phyloP scores from a whole-genome alignment of 2,329 filamentous ascomycete species.

The Xylariaceae sp. region DNA sequence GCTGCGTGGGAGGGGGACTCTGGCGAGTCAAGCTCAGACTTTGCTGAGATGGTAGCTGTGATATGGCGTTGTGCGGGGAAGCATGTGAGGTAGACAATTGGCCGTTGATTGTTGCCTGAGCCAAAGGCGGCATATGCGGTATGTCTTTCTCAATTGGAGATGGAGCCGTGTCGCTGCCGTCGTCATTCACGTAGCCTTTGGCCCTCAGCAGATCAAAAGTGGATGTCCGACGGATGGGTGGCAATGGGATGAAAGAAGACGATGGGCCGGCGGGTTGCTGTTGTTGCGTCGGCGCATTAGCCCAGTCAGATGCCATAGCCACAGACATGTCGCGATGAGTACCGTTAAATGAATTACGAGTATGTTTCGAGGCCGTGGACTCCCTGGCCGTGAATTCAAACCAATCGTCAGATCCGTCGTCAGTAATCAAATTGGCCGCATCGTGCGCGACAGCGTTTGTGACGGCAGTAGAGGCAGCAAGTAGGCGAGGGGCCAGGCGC shows the following conservation, averaged over 20 bases:
- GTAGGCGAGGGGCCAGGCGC: slow-evolving; percentile 9
- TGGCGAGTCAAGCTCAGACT: background rate
- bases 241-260: slow-evolving; percentile 56
- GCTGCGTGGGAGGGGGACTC: slow-evolving; percentile 14
- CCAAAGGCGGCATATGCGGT: slow-evolving; percentile 21
- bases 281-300: slow-evolving; percentile 10
- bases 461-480: slow-evolving; percentile 18
- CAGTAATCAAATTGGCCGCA: slow-evolving; percentile 28
- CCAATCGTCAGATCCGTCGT: slow-evolving; percentile 33
- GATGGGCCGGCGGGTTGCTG: slow-evolving; percentile 1
- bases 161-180: slow-evolving; percentile 23
- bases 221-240: slow-evolving; percentile 57
- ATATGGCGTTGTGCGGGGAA: slow-evolving; percentile 19
- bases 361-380: slow-evolving; percentile 21
- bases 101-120: slow-evolving; percentile 27
- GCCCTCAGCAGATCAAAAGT: slow-evolving; percentile 49
- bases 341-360: slow-evolving; percentile 22
- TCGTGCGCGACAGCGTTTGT: slow-evolving; percentile 23
- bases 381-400: slow-evolving; percentile 30
- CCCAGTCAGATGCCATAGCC: slow-evolving; percentile 23
- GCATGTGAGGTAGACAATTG: slow-evolving; percentile 11
- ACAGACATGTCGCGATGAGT: slow-evolving; percentile 26
- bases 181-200: slow-evolving; percentile 36
- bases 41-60: background rate
- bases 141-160: slow-evolving; percentile 27